Evolutionary conservation across 2,329 filamentous ascomycete species (phyloP), one percentile per base, ranked within the genome.

Genomic region (Aspergillus intermedius): DNA sequence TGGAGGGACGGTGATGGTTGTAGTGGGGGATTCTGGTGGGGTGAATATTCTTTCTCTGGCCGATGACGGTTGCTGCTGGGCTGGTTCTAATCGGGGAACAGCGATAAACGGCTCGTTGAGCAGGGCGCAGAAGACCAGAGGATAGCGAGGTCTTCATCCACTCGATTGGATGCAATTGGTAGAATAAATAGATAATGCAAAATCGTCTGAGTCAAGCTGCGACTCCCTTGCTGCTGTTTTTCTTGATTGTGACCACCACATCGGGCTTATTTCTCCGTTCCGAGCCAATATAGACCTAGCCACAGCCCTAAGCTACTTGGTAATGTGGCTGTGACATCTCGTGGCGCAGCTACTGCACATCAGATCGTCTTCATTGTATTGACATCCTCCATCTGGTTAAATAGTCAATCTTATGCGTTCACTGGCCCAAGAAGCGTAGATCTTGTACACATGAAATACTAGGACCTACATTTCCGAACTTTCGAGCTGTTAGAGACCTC

Each of bases 91-190:
- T 37, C 34, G n/a, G 50, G 40, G 19, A 19, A 28, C 8, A 17
- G 37, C 17, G 15, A 12, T 10, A 52, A 56, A 66, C 54, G 54
- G 64, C 56, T 64, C 59, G 60, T 60, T 54, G 60, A 54, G 55
- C 52, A 49, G 59, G 58, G 59, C 59, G 59, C 46, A 57, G 47
- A 49, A 59, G 54, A 45, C 52, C 52, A 53, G 59, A 43, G 39
- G 39, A 42, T 19, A 49, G 42, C 49, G 56, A 46, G 53, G 48
- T 57, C 61, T 58, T 60, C 65, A 68, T 68, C 58, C 59, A 66
- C 25, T 30, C 25, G 25, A 30, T 12, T 12, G 25, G 25, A 55
- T 49, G 52, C 49, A 47, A 50, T 45, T 49, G 45, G 48, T 46
- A 48, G 50, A 52, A 34, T 40, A 30, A 12, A 12, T 30, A 30